A percentile compares a stretch with the other conserved stretches of the same genome.
Conservation (phyloP, 768 basidiomycete genomes). For the Trametes gibbosa region DNA sequence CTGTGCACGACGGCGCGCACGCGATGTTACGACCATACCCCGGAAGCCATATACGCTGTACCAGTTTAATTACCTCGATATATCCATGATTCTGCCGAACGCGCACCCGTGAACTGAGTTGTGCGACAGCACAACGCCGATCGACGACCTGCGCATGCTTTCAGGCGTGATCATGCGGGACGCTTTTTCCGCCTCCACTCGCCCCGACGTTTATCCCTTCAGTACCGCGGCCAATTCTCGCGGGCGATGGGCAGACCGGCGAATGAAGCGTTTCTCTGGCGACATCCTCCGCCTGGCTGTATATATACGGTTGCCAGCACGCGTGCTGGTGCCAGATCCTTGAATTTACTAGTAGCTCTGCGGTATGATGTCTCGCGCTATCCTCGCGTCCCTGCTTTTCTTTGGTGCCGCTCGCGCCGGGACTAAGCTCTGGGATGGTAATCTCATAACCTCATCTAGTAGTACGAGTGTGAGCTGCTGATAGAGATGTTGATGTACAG, state of each 20-base stretch:
- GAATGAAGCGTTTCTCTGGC: not conserved
- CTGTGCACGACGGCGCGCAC: not conserved
- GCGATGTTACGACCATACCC: conserved; percentile 14
- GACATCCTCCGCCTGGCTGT: not conserved
- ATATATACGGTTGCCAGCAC: not conserved
- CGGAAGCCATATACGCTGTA: conserved; percentile 17
- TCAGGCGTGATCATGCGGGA: conserved; percentile 15
- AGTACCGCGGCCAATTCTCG: conserved; percentile 14
- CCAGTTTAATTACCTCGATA: conserved; percentile 18
- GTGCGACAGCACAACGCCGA: conserved; percentile 23
- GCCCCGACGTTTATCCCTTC: conserved; percentile 13
- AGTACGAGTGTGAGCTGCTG: no score
- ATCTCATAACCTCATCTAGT: not conserved
- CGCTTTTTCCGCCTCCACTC: conserved; percentile 2
- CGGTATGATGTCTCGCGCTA: conserved; percentile 34
- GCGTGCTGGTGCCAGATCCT: no score
- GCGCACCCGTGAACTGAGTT: conserved; percentile 13
- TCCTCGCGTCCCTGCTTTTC: conserved; percentile 22
- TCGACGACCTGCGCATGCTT: not conserved
- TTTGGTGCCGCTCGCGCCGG: conserved; percentile 40
- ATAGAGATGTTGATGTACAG: not conserved
- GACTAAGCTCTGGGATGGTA: conserved; percentile 51
- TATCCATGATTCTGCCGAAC: conserved; percentile 26
- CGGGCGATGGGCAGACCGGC: not conserved
- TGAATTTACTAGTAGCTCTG: not conserved